Percentiles rank a stretch among this genome's conserved stretches.
phyloP scores from a whole-genome alignment of 768 basidiomycete species.

The Agaricus sinodeliciosus region DNA sequence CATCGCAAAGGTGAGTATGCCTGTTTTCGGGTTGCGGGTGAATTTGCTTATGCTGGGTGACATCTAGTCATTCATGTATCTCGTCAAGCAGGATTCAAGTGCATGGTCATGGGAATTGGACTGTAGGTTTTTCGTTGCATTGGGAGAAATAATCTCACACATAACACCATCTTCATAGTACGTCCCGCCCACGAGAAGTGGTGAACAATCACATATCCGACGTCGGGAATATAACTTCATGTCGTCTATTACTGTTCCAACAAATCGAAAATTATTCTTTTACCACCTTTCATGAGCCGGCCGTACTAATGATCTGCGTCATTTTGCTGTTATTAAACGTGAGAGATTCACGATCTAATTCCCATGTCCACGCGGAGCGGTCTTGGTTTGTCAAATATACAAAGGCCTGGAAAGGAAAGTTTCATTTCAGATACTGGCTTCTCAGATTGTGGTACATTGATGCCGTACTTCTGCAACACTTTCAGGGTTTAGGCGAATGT shows the following conservation, averaged over 20 bases:
- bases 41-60: too few relatives aligned
- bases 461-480: conserved; percentile 60
- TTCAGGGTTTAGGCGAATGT: conserved; percentile 49
- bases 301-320: conserved; percentile 23
- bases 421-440: background rate
- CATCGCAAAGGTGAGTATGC: conserved; percentile 53
- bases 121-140: conserved; percentile 34
- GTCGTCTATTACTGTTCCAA: background rate
- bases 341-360: conserved; percentile 43
- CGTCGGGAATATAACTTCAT: background rate
- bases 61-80: conserved; percentile 54
- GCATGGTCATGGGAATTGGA: conserved; percentile 81
- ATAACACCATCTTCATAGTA: conserved; percentile 18
- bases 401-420: conserved; percentile 41
- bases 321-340: background rate
- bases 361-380: conserved; percentile 73
- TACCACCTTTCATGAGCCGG: conserved; percentile 43
- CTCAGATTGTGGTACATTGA: background rate
- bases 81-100: conserved; percentile 63
- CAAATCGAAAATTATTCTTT: background rate
- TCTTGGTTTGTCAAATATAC: conserved; percentile 64
- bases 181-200: conserved; percentile 43
- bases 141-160: background rate
- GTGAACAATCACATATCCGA: conserved; percentile 16
- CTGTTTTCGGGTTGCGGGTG: background rate